Evolutionary conservation across 257 asterid genomes (phyloP).

Genomic region (Ajuga chamaepitys): DNA sequence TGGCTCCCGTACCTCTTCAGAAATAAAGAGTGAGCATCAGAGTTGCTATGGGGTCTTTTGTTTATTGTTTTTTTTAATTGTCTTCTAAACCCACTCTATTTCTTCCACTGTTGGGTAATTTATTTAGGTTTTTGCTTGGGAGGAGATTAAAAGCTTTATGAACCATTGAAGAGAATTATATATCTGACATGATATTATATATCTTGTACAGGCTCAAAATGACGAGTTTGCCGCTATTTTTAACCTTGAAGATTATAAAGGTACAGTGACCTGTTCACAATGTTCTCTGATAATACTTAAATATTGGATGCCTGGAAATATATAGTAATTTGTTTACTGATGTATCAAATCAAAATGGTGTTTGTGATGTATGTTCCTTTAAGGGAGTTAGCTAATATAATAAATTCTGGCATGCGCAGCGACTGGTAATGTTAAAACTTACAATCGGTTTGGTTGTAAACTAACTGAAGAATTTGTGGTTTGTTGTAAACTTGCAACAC

Average conservation of each 20-base stretch:
- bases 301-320: neutral
- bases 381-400: neutral
- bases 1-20: too few relatives aligned
- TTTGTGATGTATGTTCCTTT: neutral
- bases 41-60: neutral
- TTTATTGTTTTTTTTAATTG: conserved; percentile 1
- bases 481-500: neutral
- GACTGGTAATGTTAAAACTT: conserved; percentile 5
- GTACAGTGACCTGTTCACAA: conserved; percentile 27
- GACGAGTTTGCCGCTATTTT: conserved; percentile 72
- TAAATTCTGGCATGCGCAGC: neutral
- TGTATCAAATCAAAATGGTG: neutral
- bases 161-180: neutral
- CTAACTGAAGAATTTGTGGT: neutral
- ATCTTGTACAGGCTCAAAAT: conserved; percentile 65
- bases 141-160: neutral
- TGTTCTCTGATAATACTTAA: conserved; percentile 6
- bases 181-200: conserved; percentile 2
- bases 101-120: neutral
- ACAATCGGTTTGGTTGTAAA: neutral
- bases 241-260: conserved; percentile 95
- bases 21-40: too few relatives aligned
- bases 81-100: neutral
- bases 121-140: too few relatives aligned
- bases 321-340: neutral